Conservation (phyloP, 1,284 basidiomycete genomes). For the Ustilago esculenta region DNA sequence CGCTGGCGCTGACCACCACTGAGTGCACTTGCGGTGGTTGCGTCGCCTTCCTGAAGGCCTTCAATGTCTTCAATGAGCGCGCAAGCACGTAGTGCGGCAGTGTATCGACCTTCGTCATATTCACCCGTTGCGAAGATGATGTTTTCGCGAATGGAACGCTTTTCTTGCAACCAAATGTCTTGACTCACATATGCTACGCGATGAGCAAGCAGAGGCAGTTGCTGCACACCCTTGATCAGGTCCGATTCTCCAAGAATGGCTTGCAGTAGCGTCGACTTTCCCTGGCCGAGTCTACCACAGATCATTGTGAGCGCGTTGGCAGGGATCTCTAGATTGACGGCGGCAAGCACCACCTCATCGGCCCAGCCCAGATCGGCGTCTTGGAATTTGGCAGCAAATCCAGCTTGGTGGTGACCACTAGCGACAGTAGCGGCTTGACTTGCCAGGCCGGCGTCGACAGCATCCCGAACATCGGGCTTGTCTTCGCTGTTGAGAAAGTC, state of each 20-base stretch:
- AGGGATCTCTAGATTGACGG: conserved; percentile 47
- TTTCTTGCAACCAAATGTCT: conserved; percentile 56
- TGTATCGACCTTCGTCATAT: conserved; percentile 53
- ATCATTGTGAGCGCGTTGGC: conserved; percentile 50
- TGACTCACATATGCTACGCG: conserved; percentile 60
- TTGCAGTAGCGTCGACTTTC: conserved; percentile 60
- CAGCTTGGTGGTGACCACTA: background rate
- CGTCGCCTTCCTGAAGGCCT: conserved; percentile 54
- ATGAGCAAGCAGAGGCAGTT: conserved; percentile 24
- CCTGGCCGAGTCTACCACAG: conserved; percentile 58
- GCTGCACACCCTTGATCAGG: conserved; percentile 35
- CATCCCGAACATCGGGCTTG: conserved; percentile 19
- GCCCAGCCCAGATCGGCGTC: conserved; percentile 41
- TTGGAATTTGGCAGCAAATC: conserved; percentile 36
- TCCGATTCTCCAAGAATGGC: conserved; percentile 60
- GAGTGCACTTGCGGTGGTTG: conserved; percentile 54
- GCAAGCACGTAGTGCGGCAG: conserved; percentile 51
- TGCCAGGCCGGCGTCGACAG: conserved; percentile 6
- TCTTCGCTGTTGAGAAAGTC: conserved; percentile 41
- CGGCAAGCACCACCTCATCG: conserved; percentile 14
- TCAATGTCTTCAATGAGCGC: conserved; percentile 55
- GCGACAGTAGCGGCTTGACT: background rate
- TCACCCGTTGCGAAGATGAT: conserved; percentile 55
- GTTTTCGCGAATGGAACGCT: conserved; percentile 56
- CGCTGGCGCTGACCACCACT: conserved; percentile 63